Percentiles rank a stretch among this genome's conserved stretches.
These are phyloP conservation scores for Sechiopsis laciniata DNA, from an alignment of 306 rosid species.

Conservation along the genomic window DNA sequence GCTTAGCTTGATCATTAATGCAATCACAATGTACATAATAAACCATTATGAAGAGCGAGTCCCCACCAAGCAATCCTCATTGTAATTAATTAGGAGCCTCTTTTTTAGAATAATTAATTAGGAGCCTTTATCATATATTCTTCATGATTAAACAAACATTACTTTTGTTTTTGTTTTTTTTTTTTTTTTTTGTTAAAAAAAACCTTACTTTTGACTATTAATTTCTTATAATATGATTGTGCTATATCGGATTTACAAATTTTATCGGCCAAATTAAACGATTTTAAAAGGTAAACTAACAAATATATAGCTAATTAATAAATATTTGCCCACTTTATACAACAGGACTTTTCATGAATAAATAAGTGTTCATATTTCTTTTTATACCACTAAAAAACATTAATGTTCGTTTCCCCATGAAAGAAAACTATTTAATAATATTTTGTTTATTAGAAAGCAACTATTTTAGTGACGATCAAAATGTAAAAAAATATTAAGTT, in stretches of 20 bases:
- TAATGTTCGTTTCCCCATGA: no score
- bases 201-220: background rate
- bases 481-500: no score
- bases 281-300: background rate
- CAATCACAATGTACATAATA: slow-evolving; percentile 7
- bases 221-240: background rate
- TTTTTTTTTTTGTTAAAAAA: no score
- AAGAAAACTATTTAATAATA: no score
- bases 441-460: no score
- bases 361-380: background rate
- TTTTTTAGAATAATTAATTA: background rate
- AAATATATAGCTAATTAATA: background rate
- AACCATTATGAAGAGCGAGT: slow-evolving; percentile 7
- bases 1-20: slow-evolving; percentile 28
- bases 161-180: background rate
- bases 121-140: background rate
- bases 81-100: background rate
- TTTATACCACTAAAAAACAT: background rate
- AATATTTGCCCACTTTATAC: background rate
- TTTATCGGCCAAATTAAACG: background rate
- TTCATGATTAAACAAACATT: background rate
- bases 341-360: background rate
- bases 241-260: background rate
- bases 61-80: slow-evolving; percentile 19
- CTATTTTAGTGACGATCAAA: no score